Evolutionary conservation across 2,329 filamentous ascomycete species (phyloP), one percentile per base, ranked within the genome.

Genomic region (Pseudocercospora musae): DNA sequence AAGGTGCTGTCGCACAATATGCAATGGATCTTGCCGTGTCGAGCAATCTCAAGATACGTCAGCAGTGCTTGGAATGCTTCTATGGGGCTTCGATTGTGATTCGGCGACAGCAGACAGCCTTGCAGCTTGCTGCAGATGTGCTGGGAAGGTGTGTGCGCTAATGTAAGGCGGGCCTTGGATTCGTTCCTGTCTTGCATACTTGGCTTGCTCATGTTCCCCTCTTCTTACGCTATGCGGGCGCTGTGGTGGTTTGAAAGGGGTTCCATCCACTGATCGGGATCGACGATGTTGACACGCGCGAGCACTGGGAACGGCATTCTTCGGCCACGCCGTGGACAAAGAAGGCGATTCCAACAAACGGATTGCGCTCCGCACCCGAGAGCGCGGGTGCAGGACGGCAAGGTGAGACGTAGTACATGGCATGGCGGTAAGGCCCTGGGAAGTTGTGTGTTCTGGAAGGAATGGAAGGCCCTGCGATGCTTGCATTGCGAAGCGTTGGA

Each of bases 401-500:
- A n/a, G 44, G 44, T 40, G 33, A 37, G 33, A 37, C 33, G 33
- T 46, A 21, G n/a, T n/a, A n/a, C n/a, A n/a, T n/a, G n/a, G n/a
- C n/a, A 6, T 10, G 42, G 42, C 42, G 48, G 48, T 29, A 52
- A 29, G 48, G 48, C 48, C 15, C 48, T n/a, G 23, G 20, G 29
- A 11, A n/a, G 57, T 50, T 21, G 57, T 33, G 33, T 53, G 33
- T 62, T 62, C 60, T 50, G 56, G 57, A 62, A 62, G 56, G 50
- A 59, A 62, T 62, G 60, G 60, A 62, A 62, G 50, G 56, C 60
- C 56, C 27, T 50, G 25, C 37, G 31, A 21, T 31, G 50, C 23
- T n/a, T 27, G 48, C 21, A 25, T 37, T 49, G 60, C 42, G 40
- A 56, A 54, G 23, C 59, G 44, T 37, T 21, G 53, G 15, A 37